phyloP scores from a whole-genome alignment of 345 rosid species.

The Adansonia digitata region DNA sequence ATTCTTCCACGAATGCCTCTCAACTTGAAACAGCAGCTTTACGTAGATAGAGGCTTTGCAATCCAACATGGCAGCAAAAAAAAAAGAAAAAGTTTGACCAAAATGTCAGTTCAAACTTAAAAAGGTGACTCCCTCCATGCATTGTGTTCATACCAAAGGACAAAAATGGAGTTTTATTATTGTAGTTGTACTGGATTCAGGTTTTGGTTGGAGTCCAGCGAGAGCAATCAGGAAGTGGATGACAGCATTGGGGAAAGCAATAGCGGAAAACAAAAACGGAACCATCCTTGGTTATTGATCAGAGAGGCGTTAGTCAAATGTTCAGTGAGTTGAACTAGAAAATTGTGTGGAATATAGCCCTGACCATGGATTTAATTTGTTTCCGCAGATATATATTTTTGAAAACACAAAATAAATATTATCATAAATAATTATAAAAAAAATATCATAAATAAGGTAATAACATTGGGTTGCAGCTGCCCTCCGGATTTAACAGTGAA shows the following conservation, averaged over 20 bases:
- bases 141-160: background rate
- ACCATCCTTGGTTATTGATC: background rate
- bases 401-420: no score
- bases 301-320: background rate
- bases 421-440: no score
- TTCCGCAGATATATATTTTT: no score
- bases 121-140: background rate
- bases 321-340: background rate
- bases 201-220: background rate
- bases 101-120: background rate
- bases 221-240: background rate
- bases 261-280: background rate
- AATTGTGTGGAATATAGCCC: background rate
- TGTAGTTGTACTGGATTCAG: background rate
- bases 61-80: background rate
- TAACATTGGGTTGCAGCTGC: no score
- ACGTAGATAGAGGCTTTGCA: background rate
- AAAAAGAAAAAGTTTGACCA: background rate
- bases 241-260: background rate
- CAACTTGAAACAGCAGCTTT: background rate
- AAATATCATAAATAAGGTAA: no score
- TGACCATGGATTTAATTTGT: no score
- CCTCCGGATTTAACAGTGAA: background rate
- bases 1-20: background rate
- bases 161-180: background rate